Percentiles rank a stretch among this genome's conserved stretches.
phyloP scores from a whole-genome alignment of 2,329 filamentous ascomycete genomes.

The Arthrobotrys megalospora region DNA sequence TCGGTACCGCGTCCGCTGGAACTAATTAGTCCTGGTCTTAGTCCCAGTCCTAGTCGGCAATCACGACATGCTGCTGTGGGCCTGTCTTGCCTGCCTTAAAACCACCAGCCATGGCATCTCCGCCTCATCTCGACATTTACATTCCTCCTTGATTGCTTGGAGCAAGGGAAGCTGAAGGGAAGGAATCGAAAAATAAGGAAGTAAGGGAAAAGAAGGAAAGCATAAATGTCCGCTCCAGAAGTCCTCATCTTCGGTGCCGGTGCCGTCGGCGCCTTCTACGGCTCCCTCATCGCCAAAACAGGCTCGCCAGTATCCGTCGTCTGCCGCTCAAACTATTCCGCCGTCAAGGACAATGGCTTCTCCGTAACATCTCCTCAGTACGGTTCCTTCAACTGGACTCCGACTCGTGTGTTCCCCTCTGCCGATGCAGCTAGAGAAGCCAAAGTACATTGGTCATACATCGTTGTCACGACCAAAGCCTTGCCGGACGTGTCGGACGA shows the following conservation, averaged over 20 bases:
- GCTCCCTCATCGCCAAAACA: constrained; percentile 62
- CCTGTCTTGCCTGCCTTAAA: background rate
- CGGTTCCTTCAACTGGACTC: constrained; percentile 76
- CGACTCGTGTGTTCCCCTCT: constrained; percentile 74
- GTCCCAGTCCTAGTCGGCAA: background rate
- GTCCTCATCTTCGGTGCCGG: constrained; percentile 59
- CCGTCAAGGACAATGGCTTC: constrained; percentile 76
- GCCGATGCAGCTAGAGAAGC: constrained; percentile 73
- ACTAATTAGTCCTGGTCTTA: no score
- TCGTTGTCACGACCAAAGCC: constrained; percentile 80
- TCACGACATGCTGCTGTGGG: constrained; percentile 20
- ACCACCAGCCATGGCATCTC: constrained; percentile 19
- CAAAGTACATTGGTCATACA: constrained; percentile 74
- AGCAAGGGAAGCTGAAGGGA: no score
- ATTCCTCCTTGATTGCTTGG: background rate
- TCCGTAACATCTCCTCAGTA: constrained; percentile 77
- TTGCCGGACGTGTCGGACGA: constrained; percentile 69
- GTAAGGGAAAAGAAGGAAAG: background rate
- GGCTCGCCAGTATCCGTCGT: constrained; percentile 78
- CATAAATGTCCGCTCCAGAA: constrained; percentile 18
- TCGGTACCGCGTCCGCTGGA: background rate
- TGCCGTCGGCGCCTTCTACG: constrained; percentile 63
- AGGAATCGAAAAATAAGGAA: background rate
- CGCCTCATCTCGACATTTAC: constrained; percentile 1
- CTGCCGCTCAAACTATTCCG: constrained; percentile 80